phyloP scores from a whole-genome alignment of 208 protist species.

The Zelonia costaricensis region DNA sequence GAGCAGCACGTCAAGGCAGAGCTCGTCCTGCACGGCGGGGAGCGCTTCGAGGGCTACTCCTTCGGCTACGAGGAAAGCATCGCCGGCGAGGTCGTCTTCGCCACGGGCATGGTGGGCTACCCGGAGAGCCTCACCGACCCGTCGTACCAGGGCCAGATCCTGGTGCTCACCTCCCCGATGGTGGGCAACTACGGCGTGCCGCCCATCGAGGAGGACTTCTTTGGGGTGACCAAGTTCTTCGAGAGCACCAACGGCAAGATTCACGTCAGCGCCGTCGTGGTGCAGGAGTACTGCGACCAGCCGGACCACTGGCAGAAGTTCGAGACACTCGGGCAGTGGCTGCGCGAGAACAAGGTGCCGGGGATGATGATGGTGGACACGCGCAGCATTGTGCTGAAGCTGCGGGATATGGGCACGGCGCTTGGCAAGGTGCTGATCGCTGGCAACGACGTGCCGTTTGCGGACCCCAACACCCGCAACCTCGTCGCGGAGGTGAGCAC shows the following conservation, averaged over 20 bases:
- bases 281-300: conserved; percentile 95
- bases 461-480: conserved; percentile 95
- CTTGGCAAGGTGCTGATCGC: conserved; percentile 90
- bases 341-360: conserved; percentile 94
- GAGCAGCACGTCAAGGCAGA: conserved; percentile 49
- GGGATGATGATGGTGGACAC: conserved; percentile 98
- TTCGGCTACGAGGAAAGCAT: conserved; percentile 96
- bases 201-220: conserved; percentile 82
- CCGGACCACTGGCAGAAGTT: conserved; percentile 96
- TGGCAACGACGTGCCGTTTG: conserved; percentile 80
- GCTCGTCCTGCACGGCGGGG: conserved; percentile 95
- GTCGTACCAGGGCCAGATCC: conserved; percentile 98
- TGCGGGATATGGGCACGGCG: conserved; percentile 94
- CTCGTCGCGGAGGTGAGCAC: conserved; percentile 95
- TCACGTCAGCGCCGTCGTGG: conserved; percentile 91
- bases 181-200: conserved; percentile 98
- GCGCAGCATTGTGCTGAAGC: conserved; percentile 96
- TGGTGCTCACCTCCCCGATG: conserved; percentile 97
- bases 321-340: conserved; percentile 85
- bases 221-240: conserved; percentile 95
- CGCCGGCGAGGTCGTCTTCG: conserved; percentile 92
- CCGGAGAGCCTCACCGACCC: conserved; percentile 96
- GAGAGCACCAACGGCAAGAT: conserved; percentile 93
- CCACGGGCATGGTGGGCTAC: conserved; percentile 96
- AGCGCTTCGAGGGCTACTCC: conserved; percentile 90